Percentiles rank a stretch among this genome's conserved stretches.
Evolutionary conservation across 495 filamentous ascomycete genomes (phyloP).

Genomic region (Terfezia boudieri): DNA sequence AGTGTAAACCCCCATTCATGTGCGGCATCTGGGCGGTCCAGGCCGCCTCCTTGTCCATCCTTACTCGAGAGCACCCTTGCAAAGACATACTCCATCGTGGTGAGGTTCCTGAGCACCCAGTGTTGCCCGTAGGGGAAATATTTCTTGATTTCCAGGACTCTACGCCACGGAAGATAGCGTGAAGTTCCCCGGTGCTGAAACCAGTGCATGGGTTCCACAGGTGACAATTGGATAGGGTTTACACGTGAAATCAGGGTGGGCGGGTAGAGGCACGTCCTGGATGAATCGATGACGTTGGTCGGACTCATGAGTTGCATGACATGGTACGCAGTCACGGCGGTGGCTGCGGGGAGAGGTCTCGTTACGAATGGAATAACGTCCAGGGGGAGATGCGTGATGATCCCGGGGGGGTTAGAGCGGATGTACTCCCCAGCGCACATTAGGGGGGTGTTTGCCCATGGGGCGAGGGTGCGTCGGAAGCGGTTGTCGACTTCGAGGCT

Average conservation of each 20-base stretch:
- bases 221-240: too few species aligned
- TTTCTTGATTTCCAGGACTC: neutral
- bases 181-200: too few species aligned
- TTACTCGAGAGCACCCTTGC: neutral
- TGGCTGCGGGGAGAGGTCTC: too few species aligned
- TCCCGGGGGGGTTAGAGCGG: neutral
- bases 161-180: neutral
- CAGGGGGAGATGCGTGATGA: neutral
- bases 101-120: neutral
- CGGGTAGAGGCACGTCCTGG: neutral
- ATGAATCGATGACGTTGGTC: neutral
- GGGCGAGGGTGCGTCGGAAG: neutral
- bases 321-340: neutral
- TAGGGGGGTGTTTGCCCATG: neutral
- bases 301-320: neutral
- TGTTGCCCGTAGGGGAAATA: neutral
- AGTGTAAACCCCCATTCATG: neutral
- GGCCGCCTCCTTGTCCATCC: neutral
- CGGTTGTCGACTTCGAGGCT: neutral
- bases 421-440: neutral
- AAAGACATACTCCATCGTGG: neutral
- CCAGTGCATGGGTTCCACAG: too few species aligned
- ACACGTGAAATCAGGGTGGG: too few species aligned
- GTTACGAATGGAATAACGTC: too few species aligned
- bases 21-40: neutral